Conservation (phyloP, 192 early-diverging fungal species). For the Backusella macrospora region DNA sequence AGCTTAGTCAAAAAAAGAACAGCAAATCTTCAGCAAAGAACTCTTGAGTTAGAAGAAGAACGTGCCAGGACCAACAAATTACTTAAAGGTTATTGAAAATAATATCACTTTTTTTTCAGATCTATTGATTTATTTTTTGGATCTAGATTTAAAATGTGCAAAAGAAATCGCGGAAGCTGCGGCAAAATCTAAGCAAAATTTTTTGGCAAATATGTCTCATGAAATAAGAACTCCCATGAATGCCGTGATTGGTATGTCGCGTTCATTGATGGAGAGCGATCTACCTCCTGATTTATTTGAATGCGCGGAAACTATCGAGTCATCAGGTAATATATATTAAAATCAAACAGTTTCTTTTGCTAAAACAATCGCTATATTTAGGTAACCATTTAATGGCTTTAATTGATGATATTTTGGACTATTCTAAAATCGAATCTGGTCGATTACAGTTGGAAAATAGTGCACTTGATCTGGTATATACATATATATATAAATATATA, state of each 20-base stretch:
- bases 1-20: slow-evolving; percentile 44
- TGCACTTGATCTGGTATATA: slow-evolving; percentile 21
- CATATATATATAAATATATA: too few species aligned
- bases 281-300: slow-evolving; percentile 72
- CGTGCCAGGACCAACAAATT: slow-evolving; percentile 41
- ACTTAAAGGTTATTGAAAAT: slow-evolving; percentile 23
- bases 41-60: slow-evolving; percentile 47
- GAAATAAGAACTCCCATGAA: slow-evolving; percentile 78
- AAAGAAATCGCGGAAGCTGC: slow-evolving; percentile 56
- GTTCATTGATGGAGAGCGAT: slow-evolving; percentile 68
- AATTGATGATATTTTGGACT: slow-evolving; percentile 79
- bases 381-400: slow-evolving; percentile 58
- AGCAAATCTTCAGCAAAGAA: slow-evolving; percentile 44
- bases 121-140: background rate
- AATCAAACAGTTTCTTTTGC: background rate
- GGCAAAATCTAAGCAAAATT: slow-evolving; percentile 52
- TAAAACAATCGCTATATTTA: slow-evolving; percentile 22
- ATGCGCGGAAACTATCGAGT: slow-evolving; percentile 50
- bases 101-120: background rate
- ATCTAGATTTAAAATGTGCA: slow-evolving; percentile 44
- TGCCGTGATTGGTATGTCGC: slow-evolving; percentile 72
- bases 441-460: slow-evolving; percentile 57
- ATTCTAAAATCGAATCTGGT: slow-evolving; percentile 81
- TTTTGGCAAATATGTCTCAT: slow-evolving; percentile 83
- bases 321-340: slow-evolving; percentile 19